phyloP scores from a whole-genome alignment of 2,329 filamentous ascomycete species.

The Penicillium sp. region DNA sequence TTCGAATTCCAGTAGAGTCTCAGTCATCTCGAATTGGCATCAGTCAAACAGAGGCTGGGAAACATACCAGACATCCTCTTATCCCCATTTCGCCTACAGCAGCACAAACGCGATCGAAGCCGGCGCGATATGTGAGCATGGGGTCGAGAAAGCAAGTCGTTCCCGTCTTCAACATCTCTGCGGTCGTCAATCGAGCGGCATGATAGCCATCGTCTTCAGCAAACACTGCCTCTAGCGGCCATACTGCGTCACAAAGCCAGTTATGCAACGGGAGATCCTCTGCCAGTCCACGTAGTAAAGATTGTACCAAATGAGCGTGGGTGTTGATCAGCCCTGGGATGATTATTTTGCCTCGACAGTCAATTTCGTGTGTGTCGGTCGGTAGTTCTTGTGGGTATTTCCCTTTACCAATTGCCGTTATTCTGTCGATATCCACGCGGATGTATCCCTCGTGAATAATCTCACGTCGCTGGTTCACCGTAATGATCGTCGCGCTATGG shows the following conservation, averaged over 20 bases:
- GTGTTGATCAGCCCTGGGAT: constrained; percentile 43
- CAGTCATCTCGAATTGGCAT: background rate
- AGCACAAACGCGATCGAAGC: constrained; percentile 33
- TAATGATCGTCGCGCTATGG: constrained; percentile 22
- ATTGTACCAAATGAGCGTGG: constrained; percentile 42
- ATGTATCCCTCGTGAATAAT: constrained; percentile 21
- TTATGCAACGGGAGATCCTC: constrained; percentile 32
- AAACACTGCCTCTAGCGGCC: constrained; percentile 43
- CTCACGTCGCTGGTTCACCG: constrained; percentile 21
- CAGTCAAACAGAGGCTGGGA: background rate
- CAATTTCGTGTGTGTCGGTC: constrained; percentile 20
- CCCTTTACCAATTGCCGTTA: constrained; percentile 13
- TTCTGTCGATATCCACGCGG: constrained; percentile 10
- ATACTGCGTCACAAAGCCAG: constrained; percentile 40
- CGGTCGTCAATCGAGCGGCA: constrained; percentile 38
- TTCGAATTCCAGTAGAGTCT: background rate
- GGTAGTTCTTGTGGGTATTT: constrained; percentile 6
- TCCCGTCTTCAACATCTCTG: constrained; percentile 44
- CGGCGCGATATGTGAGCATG: constrained; percentile 36
- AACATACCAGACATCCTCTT: constrained; percentile 33
- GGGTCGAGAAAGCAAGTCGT: constrained; percentile 45
- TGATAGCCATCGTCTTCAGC: constrained; percentile 38
- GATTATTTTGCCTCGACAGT: constrained; percentile 37
- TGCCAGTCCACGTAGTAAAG: constrained; percentile 37
- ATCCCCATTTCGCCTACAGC: constrained; percentile 40